Evolutionary conservation across 2,329 filamentous ascomycete species (phyloP).

Genomic region (Raffaelea albimanens): DNA sequence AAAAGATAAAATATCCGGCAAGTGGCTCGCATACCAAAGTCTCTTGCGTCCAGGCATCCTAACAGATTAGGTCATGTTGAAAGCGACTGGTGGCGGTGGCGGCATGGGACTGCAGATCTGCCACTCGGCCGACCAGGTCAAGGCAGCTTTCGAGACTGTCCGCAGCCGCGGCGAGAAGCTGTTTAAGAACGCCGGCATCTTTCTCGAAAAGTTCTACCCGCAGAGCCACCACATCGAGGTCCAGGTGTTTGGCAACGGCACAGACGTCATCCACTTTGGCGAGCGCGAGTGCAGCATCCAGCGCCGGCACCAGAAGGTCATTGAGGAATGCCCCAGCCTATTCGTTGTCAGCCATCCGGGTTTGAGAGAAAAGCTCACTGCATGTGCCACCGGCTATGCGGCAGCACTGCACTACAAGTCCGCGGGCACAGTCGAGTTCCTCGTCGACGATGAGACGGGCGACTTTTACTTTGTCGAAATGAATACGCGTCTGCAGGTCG

Average conservation of each 20-base stretch:
- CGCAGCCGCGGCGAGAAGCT: slow-evolving; percentile 44
- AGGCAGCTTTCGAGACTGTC: slow-evolving; percentile 22
- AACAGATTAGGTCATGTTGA: slow-evolving; percentile 33
- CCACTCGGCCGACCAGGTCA: slow-evolving; percentile 39
- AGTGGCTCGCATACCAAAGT: neutral
- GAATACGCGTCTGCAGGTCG: slow-evolving; percentile 82
- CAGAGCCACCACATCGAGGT: slow-evolving; percentile 58
- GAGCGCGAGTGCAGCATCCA: slow-evolving; percentile 62
- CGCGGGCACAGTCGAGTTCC: slow-evolving; percentile 49
- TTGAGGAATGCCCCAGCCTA: slow-evolving; percentile 60
- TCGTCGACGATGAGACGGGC: slow-evolving; percentile 71
- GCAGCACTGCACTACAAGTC: slow-evolving; percentile 18
- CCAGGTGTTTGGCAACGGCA: slow-evolving; percentile 56
- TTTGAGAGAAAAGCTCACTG: slow-evolving; percentile 20
- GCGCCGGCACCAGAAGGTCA: slow-evolving; percentile 59
- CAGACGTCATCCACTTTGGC: slow-evolving; percentile 48
- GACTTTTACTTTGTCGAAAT: slow-evolving; percentile 77
- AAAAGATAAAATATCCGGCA: slow-evolving; percentile 25
- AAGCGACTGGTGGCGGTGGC: slow-evolving; percentile 53
- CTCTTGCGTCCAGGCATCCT: neutral
- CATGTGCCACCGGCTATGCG: slow-evolving; percentile 4
- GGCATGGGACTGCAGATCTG: slow-evolving; percentile 42
- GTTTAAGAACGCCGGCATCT: slow-evolving; percentile 52
- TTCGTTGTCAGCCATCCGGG: slow-evolving; percentile 33
- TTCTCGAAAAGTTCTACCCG: slow-evolving; percentile 55